Base-by-base conservation (phyloP, 2,329 filamentous ascomycete species). In the Colletotrichum somersetense region DNA sequence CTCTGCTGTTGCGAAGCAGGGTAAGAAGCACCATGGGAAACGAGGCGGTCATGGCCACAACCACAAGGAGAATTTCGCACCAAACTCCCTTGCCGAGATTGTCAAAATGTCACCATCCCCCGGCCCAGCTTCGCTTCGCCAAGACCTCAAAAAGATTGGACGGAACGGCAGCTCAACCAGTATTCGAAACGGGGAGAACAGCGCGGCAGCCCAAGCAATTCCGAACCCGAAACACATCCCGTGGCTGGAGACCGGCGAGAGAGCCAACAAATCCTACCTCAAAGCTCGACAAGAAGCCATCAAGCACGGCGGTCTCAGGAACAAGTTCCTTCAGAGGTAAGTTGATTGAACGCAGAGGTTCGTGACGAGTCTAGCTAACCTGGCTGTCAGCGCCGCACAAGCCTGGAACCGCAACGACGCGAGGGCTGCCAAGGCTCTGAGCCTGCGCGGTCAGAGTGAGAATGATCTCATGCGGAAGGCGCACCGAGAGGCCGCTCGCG, bases 401-500 rank as follows among this genome's bases (percentile, higher is more conserved):
- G 96, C 96, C 30, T 99, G 96, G 96, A 98, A 98, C 80, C 93
- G 96, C 70, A 98, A 98, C 78, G 96, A 99, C 81, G 96, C 96
- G 52, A 92, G 96, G 74, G 96, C 96, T 23, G 96, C 96, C 73
- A 98, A 98, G 84, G 96, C 96, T 42, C 89, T 98, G 62, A 97
- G 94, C 77, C 89, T 98, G 57, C 92, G 96, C 40, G 96, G 96
- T 16, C 96, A 98, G 83, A 96, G 94, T 76, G 96, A 99, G 84
- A 98, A 99, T 78, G 94, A 97, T 76, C 88, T 97, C 48, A 99
- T 99, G 96, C 91, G 95, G 75, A 97, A 97, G 84, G 96, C 95
- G 57, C 96, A 99, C 79, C 92, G 96, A 58, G 95, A 98, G 83
- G 96, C 96, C 12, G 96, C 96, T 30, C 90, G 92, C 46, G 92